Percentiles rank a stretch among this genome's conserved stretches.
Conservation (phyloP, 2,329 filamentous ascomycete species). For the Seiridium cupressi region DNA sequence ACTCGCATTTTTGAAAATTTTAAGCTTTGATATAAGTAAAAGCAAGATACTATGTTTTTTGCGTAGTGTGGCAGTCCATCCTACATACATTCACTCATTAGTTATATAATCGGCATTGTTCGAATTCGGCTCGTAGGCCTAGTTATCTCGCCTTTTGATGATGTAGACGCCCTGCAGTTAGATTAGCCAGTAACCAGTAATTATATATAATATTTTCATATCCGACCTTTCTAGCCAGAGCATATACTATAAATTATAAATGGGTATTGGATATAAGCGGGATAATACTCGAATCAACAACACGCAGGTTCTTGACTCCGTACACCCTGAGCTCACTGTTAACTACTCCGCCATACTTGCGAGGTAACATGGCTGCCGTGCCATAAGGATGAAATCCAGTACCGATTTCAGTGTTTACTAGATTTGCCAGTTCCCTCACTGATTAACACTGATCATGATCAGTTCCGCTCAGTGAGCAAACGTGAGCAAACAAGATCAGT, state of each 20-base stretch:
- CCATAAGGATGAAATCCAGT: constrained; percentile 20
- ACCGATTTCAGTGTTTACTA: background rate
- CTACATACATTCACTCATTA: too few species aligned
- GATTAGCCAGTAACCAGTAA: background rate
- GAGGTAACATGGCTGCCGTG: constrained; percentile 44
- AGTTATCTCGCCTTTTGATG: background rate
- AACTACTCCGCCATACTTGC: constrained; percentile 43
- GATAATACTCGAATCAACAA: constrained; percentile 43
- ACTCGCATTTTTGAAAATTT: too few species aligned
- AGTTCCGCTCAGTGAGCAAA: too few species aligned
- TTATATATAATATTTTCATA: background rate
- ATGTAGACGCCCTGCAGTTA: background rate
- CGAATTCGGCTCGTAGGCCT: too few species aligned
- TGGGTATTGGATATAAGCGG: constrained; percentile 44
- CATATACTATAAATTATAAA: constrained; percentile 47
- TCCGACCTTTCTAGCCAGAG: constrained; percentile 41
- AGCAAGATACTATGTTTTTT: too few species aligned
- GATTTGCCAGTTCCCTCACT: background rate
- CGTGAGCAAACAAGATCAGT: too few species aligned
- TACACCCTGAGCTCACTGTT: constrained; percentile 41
- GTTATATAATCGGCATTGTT: too few species aligned
- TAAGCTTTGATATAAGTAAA: too few species aligned
- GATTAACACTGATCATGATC: too few species aligned
- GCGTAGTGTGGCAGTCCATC: too few species aligned
- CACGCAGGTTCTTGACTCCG: constrained; percentile 41